These are phyloP conservation scores for Xylariaceae sp. DNA, from an alignment of 2,329 filamentous ascomycete species.

Conservation along the genomic window DNA sequence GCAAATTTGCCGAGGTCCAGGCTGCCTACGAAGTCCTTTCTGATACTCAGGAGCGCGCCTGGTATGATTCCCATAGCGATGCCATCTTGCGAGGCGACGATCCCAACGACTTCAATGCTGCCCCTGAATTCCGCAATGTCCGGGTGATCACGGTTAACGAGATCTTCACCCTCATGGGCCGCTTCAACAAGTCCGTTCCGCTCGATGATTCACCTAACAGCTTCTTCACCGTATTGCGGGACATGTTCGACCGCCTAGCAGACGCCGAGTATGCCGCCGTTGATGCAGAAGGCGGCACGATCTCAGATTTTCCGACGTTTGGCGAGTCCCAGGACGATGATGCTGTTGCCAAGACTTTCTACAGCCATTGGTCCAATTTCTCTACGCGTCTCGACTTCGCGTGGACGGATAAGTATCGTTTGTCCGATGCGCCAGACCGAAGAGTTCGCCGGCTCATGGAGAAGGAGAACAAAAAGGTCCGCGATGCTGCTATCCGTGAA, in stretches of 20 bases:
- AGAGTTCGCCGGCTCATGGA: constrained; percentile 80
- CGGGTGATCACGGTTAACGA: constrained; percentile 76
- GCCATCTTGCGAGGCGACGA: constrained; percentile 70
- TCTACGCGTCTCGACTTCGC: constrained; percentile 78
- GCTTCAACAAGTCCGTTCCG: constrained; percentile 71
- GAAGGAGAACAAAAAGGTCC: constrained; percentile 82
- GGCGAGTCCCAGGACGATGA: constrained; percentile 70
- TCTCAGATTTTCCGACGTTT: constrained; percentile 71
- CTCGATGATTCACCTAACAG: constrained; percentile 75
- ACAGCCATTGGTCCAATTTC: constrained; percentile 74
- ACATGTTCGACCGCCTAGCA: constrained; percentile 74
- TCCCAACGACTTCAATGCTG: constrained; percentile 40
- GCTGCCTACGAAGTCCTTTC: constrained; percentile 93
- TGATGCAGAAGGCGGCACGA: constrained; percentile 57
- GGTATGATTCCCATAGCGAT: constrained; percentile 94
- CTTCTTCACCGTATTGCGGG: constrained; percentile 76
- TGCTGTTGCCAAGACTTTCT: constrained; percentile 73
- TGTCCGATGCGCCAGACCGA: constrained; percentile 83
- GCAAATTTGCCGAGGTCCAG: constrained; percentile 84
- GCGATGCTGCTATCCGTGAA: constrained; percentile 77
- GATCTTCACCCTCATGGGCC: constrained; percentile 69
- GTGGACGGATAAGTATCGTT: constrained; percentile 81
- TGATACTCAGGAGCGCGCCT: constrained; percentile 89
- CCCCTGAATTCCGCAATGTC: constrained; percentile 62
- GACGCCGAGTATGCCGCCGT: constrained; percentile 73